Evolutionary conservation across 2,329 filamentous ascomycete species (phyloP).

Genomic region (Paraphoma sp.): DNA sequence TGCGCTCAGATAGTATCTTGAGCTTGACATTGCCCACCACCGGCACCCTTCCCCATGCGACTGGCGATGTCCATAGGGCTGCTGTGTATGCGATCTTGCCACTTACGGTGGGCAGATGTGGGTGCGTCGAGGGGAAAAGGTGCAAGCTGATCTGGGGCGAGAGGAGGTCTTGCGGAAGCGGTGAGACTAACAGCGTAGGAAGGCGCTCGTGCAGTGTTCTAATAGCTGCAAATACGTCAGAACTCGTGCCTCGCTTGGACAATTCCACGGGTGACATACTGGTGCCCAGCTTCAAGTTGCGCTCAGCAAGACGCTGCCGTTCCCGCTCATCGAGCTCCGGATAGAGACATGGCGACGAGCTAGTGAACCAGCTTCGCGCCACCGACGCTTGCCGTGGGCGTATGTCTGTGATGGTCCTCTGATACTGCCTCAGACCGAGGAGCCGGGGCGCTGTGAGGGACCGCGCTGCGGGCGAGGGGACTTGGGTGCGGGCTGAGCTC

Average conservation of each 20-base stretch:
- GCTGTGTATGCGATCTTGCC: slow-evolving; percentile 90
- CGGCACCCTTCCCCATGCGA: slow-evolving; percentile 93
- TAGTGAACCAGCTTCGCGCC: slow-evolving; percentile 54
- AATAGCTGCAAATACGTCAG: slow-evolving; percentile 55
- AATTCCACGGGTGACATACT: slow-evolving; percentile 52
- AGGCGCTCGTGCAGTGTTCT: slow-evolving; percentile 67
- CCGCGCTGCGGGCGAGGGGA: slow-evolving; percentile 22
- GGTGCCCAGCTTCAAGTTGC: slow-evolving; percentile 67
- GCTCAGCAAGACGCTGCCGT: slow-evolving; percentile 62
- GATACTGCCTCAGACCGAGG: slow-evolving; percentile 41
- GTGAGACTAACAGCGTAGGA: slow-evolving; percentile 65
- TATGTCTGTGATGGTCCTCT: slow-evolving; percentile 41
- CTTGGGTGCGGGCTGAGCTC: slow-evolving; percentile 48
- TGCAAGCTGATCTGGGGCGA: slow-evolving; percentile 68
- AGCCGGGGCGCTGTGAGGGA: slow-evolving; percentile 35
- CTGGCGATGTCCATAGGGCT: slow-evolving; percentile 92
- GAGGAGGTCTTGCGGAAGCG: slow-evolving; percentile 67
- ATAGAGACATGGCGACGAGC: slow-evolving; percentile 40
- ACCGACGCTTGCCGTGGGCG: slow-evolving; percentile 39
- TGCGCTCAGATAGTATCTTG: slow-evolving; percentile 87
- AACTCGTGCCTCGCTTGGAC: not conserved
- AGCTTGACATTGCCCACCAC: slow-evolving; percentile 89
- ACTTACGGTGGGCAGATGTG: slow-evolving; percentile 88
- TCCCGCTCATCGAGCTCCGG: slow-evolving; percentile 42
- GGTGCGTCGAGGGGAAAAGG: slow-evolving; percentile 76